Base-by-base conservation (phyloP, 768 basidiomycete species). In the Hericium erinaceus region DNA sequence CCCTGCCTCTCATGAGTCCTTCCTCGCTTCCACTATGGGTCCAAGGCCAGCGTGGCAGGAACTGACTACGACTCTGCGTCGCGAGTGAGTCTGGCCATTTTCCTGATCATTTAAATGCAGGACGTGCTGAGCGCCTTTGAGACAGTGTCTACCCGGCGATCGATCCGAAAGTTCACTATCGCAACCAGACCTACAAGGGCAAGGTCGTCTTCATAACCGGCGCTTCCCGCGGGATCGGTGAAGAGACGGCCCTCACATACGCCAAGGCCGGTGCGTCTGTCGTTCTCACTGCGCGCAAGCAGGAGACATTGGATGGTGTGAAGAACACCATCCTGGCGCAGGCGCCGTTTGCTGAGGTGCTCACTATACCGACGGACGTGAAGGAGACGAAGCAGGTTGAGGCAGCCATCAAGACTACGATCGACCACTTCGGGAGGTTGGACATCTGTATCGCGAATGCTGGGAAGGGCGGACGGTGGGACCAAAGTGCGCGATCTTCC, bases 201-300 rank as follows among this genome's bases (percentile, higher is more conserved):
- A 64, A 64, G 40, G 62, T 64, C 20, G 65, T 64, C 9, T 40
- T 65, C 56, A 55, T 8, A 62, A 62, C 39, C 61, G 44, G 44
- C 44, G 44, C 44, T 2, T 46, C 44, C 2, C 44, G 44, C 41
- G 44, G 44, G n/a, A 46, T 66, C 24, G 64, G 65, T 15, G 22
- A 55, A 9, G 62, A 57, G 48, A 58, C 56, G 0, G 58, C 64
- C 3, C 16, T 57, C 24, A 18, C 55, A 15, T 65, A 54, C 11
- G 64, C 62, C 2, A 48, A 48, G 2, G 60, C 64, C 6, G 62
- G 65, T 0, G 65, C 65, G 4, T 50, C 52, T 8, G 24, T 66
- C 22, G 52, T 57, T 9, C 33, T 57, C 16, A 38, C 55, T 46
- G 59, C 55, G 26, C 54, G 58, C 10, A 55, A 40, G 24, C 57